Evolutionary conservation across 1,284 basidiomycete genomes (phyloP).

Genomic region (Microbotryum intermedium): DNA sequence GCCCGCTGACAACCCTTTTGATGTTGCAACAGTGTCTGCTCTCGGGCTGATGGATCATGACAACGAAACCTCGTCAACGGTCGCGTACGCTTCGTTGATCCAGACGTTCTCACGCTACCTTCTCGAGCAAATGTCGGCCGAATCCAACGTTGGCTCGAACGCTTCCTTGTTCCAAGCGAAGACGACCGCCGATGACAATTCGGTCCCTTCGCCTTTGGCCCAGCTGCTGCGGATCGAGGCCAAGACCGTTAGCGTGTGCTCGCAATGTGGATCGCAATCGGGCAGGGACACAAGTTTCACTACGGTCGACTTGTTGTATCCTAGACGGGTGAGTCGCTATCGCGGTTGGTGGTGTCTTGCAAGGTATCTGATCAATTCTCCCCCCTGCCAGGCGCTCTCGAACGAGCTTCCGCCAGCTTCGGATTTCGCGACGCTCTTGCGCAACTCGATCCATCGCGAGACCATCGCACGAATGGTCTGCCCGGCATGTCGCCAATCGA

Average conservation of each 20-base stretch:
- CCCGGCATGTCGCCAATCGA: conserved; percentile 66
- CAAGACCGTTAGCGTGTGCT: conserved; percentile 65
- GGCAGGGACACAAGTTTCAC: conserved; percentile 68
- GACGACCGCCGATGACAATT: conserved; percentile 35
- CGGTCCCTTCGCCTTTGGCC: conserved; percentile 46
- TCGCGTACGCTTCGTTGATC: conserved; percentile 70
- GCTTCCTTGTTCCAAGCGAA: conserved; percentile 10
- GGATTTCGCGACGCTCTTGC: conserved; percentile 64
- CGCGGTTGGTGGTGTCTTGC: neutral
- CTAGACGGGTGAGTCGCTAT: conserved; percentile 54
- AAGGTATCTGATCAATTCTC: neutral
- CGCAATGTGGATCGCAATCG: conserved; percentile 59
- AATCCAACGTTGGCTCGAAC: conserved; percentile 38
- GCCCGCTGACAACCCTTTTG: conserved; percentile 36
- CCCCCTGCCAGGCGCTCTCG: conserved; percentile 41
- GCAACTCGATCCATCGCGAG: conserved; percentile 68
- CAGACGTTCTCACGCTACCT: conserved; percentile 93
- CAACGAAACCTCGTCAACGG: conserved; percentile 58
- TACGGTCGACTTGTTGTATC: conserved; percentile 80
- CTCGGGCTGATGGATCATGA: conserved; percentile 87
- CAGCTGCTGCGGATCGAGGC: conserved; percentile 71
- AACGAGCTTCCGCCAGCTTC: conserved; percentile 48
- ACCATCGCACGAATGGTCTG: conserved; percentile 78
- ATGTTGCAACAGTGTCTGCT: conserved; percentile 56
- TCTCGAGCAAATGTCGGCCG: conserved; percentile 64